Conservation (phyloP, 2,329 filamentous ascomycete genomes). For the Daldinia sp. region DNA sequence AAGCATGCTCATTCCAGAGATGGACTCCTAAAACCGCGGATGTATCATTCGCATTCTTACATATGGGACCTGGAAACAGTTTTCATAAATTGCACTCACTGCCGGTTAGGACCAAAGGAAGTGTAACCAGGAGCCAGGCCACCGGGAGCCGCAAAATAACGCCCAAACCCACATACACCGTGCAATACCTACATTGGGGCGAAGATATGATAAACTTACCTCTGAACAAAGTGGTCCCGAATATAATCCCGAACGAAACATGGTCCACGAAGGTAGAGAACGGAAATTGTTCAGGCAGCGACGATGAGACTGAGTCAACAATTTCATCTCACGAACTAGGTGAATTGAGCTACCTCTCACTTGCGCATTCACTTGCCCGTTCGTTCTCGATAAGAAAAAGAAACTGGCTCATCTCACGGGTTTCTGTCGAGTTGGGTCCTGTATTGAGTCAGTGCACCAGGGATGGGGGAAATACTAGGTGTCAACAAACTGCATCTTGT, state of each 20-base stretch:
- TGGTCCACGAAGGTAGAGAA: not conserved
- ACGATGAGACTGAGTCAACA: not conserved
- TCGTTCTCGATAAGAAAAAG: not conserved
- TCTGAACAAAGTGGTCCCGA: not conserved
- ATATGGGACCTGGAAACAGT: not conserved
- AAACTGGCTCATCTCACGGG: not conserved
- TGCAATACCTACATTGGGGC: not conserved
- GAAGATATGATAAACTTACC: not conserved
- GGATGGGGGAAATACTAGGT: not conserved
- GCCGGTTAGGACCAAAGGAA: not conserved
- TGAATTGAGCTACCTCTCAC: not conserved
- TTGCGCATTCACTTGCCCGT: not conserved
- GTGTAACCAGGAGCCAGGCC: not conserved
- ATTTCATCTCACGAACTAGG: not conserved
- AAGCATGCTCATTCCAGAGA: not conserved
- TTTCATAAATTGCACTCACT: not conserved
- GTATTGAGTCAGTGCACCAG: not conserved
- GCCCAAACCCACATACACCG: not conserved
- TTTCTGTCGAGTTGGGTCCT: not conserved
- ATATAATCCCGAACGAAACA: too few species aligned
- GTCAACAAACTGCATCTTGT: not conserved
- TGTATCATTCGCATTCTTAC: not conserved
- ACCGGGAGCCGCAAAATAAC: too few species aligned
- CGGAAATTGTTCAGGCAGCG: not conserved
- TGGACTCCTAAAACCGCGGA: not conserved